Base-by-base conservation (phyloP, 148 eudicot species). In the Vaccinium macrocarpon region DNA sequence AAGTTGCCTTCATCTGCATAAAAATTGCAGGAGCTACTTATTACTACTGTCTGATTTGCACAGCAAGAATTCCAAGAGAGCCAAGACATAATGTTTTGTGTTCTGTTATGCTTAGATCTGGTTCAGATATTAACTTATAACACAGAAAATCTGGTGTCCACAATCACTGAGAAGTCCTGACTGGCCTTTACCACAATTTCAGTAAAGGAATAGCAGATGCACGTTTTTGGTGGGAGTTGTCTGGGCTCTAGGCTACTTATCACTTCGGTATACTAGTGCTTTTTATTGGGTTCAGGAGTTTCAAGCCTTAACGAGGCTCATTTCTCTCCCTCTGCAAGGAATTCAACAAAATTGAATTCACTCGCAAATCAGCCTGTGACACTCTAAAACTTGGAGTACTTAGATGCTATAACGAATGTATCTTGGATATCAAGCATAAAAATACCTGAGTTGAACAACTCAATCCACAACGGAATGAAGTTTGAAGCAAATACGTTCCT, bases 381-480 rank as follows among this genome's bases (percentile, higher is more conserved):
- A 32, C 6, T 73, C 8, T 73, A 38, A 73, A 35, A 18, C 19
- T 16, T 73, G 8, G 12, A 2, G 29, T 14, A 70, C 74, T 70
- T 29, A 11, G 10, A 70, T 25, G 14, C 38, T 11, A 0, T 11
- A 76, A 5, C 1, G 46, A 78, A 78, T 52, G 16, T 6, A 5
- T 52, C 80, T 23, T 51, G 38, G 62, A 51, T 51, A 78, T 12
- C 2, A 51, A 27, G 29, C 18, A 15, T n/a, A 51, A 81, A 78
- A 86, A 62, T 68, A 95, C 99, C 98, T 92, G 98, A 92, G 86
- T 90, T 85, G 51, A 92, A 89, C 48, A 84, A 88, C 68, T 89
- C 84, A 16, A 91, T 89, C 99, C 99, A 96, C 88, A 96, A 81
- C 56, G 99, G 99, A 75, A 91, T 64, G 61, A 94, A 96, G 84